These are phyloP conservation scores for Penicillium coffeae DNA, from an alignment of 495 filamentous ascomycete genomes.

Conservation along the genomic window DNA sequence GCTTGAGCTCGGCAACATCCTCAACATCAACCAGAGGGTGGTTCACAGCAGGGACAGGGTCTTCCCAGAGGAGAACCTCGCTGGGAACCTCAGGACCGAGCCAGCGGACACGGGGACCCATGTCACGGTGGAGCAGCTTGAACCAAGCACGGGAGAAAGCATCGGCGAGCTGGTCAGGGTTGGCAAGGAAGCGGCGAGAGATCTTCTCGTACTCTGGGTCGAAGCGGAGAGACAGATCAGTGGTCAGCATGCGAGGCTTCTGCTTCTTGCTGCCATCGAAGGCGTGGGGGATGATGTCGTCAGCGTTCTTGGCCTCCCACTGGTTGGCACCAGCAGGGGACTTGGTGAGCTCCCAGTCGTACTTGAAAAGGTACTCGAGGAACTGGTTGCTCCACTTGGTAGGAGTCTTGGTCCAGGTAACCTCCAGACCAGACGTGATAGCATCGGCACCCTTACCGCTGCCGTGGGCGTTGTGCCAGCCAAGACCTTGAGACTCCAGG, in stretches of 20 bases:
- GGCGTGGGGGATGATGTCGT: slow-evolving; percentile 62
- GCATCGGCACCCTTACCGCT: slow-evolving; percentile 60
- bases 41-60: slow-evolving; percentile 54
- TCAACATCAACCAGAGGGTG: slow-evolving; percentile 53
- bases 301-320: slow-evolving; percentile 65
- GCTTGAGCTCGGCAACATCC: slow-evolving; percentile 60
- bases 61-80: slow-evolving; percentile 63
- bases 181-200: slow-evolving; percentile 57
- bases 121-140: slow-evolving; percentile 72
- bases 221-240: slow-evolving; percentile 64
- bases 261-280: slow-evolving; percentile 63
- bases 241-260: slow-evolving; percentile 63
- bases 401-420: slow-evolving; percentile 68
- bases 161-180: slow-evolving; percentile 62
- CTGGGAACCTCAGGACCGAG: slow-evolving; percentile 64
- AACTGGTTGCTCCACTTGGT: slow-evolving; percentile 65
- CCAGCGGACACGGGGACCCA: slow-evolving; percentile 64
- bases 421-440: slow-evolving; percentile 70
- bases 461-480: slow-evolving; percentile 57
- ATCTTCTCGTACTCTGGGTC: slow-evolving; percentile 72
- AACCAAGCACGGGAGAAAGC: slow-evolving; percentile 70
- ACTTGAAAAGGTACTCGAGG: slow-evolving; percentile 70
- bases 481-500: slow-evolving; percentile 62
- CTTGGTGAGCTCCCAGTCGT: slow-evolving; percentile 73
- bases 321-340: slow-evolving; percentile 69